Evolutionary conservation across 441 rosid genomes (phyloP), one percentile per base, ranked within the genome.

Genomic region (Corymbia citriodora): DNA sequence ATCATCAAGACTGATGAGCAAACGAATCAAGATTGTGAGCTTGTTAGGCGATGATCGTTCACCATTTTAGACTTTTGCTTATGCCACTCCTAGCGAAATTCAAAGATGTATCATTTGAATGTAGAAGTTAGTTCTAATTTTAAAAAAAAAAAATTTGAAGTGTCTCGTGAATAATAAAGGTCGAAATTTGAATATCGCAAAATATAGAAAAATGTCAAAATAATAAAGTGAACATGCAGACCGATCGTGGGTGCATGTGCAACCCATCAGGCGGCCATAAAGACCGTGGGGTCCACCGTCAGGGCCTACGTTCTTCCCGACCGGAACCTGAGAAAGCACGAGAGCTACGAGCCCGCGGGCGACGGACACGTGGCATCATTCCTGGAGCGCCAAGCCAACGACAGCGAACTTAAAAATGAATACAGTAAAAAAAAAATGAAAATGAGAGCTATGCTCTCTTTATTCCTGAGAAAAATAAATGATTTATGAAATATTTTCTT

Each of bases 101-200:
- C 0, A 0, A 61, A 61, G 68, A 7, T 5, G 31, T 11, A 27
- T 61, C 68, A 5, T 61, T 61, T 61, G 1, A 61, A 27, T 1
- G 0, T 11, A 0, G 27, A 61, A 5, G 7, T 61, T 61, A 61
- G 31, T 15, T 27, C 10, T 61, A 1, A 61, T 61, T 40, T 40
- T 36, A 36, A 36, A 36, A 40, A 40, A 61, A 25, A 27, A 61
- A 21, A 0, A 25, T 7, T 7, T 61, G 0, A 27, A 2, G 8
- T 61, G 68, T 29, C 27, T 61, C 0, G 0, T 27, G 31, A 27
- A 1, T 14, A 61, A 61, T 25, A 27, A 27, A 61, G 27, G 31
- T 61, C 16, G 68, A 61, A 40, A 27, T 61, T 0, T 61, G 7
- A 61, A 61, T 61, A 57, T 61, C 2, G 0, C 31, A 11, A 5